phyloP scores from a whole-genome alignment of 2,329 filamentous ascomycete genomes.

The Alternaria gansuensis region DNA sequence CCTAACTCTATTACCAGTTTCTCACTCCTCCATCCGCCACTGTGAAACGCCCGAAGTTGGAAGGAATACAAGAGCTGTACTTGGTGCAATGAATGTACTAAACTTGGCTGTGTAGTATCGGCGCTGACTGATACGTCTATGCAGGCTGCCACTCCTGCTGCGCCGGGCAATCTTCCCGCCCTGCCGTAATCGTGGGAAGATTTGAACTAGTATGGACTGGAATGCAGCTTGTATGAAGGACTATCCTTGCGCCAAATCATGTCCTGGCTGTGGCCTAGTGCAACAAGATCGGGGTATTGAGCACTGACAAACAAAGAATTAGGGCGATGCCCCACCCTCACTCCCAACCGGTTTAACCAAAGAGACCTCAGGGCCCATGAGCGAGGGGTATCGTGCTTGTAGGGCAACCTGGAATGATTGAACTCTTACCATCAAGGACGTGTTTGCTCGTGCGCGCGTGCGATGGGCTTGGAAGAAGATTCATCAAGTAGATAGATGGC shows the following conservation, averaged over 20 bases:
- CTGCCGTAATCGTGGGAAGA: too few relatives aligned
- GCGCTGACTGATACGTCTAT: fast-evolving
- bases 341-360: too few relatives aligned
- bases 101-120: fast-evolving
- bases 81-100: neutral
- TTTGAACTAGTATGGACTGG: neutral
- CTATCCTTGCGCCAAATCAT: neutral
- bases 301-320: neutral
- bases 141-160: neutral
- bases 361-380: neutral
- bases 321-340: neutral
- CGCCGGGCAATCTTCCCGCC: neutral
- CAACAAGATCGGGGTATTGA: neutral
- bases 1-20: neutral
- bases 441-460: neutral
- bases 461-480: neutral
- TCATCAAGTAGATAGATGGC: neutral
- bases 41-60: neutral
- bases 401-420: neutral
- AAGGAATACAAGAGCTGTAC: neutral
- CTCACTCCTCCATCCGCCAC: neutral
- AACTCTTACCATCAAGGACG: too few relatives aligned
- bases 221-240: neutral
- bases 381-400: too few relatives aligned
- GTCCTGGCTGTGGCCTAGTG: neutral